Evolutionary conservation across 768 basidiomycete species (phyloP).

Genomic region (Pulveroboletus sp.): DNA sequence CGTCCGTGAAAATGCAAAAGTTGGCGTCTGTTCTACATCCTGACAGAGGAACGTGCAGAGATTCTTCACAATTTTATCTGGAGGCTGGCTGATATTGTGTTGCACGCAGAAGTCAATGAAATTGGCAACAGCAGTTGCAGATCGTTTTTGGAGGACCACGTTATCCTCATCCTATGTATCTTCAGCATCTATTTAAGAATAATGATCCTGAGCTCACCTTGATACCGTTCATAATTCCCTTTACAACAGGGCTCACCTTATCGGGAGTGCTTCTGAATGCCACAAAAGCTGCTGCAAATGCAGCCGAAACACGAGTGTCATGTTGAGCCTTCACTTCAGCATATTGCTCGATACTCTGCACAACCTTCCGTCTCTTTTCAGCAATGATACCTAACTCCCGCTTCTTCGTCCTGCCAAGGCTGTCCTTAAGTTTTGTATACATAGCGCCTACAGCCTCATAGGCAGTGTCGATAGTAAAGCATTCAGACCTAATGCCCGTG

Average conservation of each 20-base stretch:
- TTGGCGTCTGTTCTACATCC: conserved; percentile 83
- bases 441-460: conserved; percentile 62
- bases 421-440: conserved; percentile 71
- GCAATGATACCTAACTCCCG: conserved; percentile 64
- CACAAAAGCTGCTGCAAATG: conserved; percentile 88
- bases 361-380: conserved; percentile 69
- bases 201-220: conserved; percentile 54
- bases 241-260: conserved; percentile 94
- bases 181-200: conserved; percentile 4
- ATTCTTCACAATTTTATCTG: conserved; percentile 96
- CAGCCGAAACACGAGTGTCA: conserved; percentile 82
- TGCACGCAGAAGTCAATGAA: conserved; percentile 83
- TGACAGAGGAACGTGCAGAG: conserved; percentile 95
- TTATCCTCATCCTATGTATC: conserved; percentile 78
- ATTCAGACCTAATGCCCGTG: conserved; percentile 53
- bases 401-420: conserved; percentile 74
- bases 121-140: conserved; percentile 78
- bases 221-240: conserved; percentile 95
- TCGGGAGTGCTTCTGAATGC: conserved; percentile 82
- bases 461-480: conserved; percentile 79
- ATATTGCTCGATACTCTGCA: conserved; percentile 72
- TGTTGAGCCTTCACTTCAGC: conserved; percentile 77
- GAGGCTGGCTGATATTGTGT: conserved; percentile 73
- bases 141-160: conserved; percentile 79
- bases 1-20: conserved; percentile 68